Percentiles rank a stretch among this genome's conserved stretches.
These are phyloP conservation scores for Quercus cerris DNA, from an alignment of 306 rosid genomes.

Conservation along the genomic window DNA sequence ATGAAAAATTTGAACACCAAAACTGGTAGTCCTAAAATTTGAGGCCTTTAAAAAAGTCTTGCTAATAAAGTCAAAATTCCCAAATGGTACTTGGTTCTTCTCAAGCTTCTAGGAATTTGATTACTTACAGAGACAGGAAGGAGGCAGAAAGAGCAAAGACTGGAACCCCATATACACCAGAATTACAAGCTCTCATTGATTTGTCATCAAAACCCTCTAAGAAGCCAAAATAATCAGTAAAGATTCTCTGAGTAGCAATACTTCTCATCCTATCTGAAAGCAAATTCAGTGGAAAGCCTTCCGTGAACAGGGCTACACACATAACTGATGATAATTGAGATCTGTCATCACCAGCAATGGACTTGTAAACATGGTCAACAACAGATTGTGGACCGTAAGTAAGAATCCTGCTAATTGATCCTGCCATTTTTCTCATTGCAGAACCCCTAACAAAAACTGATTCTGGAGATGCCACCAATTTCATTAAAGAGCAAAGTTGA, in stretches of 20 bases:
- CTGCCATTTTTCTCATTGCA: conserved; percentile 71
- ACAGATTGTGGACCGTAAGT: conserved; percentile 50
- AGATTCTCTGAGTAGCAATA: conserved; percentile 43
- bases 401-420: conserved; percentile 64
- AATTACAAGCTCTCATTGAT: conserved; percentile 30
- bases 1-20: not conserved
- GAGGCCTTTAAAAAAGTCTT: not conserved
- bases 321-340: conserved; percentile 46
- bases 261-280: conserved; percentile 63
- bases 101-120: not conserved
- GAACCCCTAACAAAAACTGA: conserved; percentile 56
- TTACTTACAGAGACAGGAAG: conserved; percentile 69
- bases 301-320: conserved; percentile 58
- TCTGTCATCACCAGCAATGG: conserved; percentile 49
- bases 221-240: conserved; percentile 54
- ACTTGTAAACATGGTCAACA: conserved; percentile 51
- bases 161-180: conserved; percentile 51
- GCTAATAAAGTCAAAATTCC: not conserved
- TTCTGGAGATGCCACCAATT: conserved; percentile 58
- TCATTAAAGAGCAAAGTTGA: conserved; percentile 61
- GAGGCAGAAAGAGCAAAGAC: conserved; percentile 73
- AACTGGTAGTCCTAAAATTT: not conserved
- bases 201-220: conserved; percentile 56
- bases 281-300: conserved; percentile 74
- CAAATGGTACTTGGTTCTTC: not conserved